Base-by-base conservation (phyloP, 345 rosid species). In the Pelargonium nanum region DNA sequence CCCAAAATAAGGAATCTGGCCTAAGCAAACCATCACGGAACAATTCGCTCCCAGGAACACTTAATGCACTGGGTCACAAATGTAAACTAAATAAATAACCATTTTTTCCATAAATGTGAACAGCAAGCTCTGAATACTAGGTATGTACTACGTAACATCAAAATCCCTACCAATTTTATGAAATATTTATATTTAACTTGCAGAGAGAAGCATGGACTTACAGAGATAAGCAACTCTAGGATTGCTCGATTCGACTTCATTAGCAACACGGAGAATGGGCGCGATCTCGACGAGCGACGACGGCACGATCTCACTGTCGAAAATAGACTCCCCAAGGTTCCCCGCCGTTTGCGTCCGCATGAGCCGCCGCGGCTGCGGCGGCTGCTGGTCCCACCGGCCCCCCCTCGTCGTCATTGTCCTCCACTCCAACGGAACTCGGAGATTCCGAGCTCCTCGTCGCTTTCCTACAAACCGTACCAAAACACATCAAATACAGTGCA, bases 231-330 rank as follows among this genome's bases (percentile, higher is more conserved):
- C 85, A 72, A 83, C 88, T 53, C 88, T 68, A 0, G 71, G 80
- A 53, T 83, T 78, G 74, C 73, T 71, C 60, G 77, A 56, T 74
- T 83, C 88, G 26, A 80, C 85, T 72, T 83, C 85, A 60, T 83
- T 83, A 17, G 88, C 85, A 57, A 83, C 88, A 45, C 88, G 85
- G 59, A 83, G 85, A 60, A 83, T 83, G 0, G 85, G 88, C 66
- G 88, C 88, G 72, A 83, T 78, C 73, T 83, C 85, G 20, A 70
- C 77, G 25, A 83, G 70, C 52, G 88, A 83, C 62, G 88, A 83
- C 24, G 88, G 88, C 28, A 83, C 83, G 24, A 80, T 83, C 72
- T 83, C 88, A 78, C 85, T 83, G 57, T 83, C 88, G 55, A 83
- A 70, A 79, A 80, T 83, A 58, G 85, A 72, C 70, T 83, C 83